These are phyloP conservation scores for Cyberlindnera misumaiensis DNA, from an alignment of 805 yeast species.

Conservation along the genomic window DNA sequence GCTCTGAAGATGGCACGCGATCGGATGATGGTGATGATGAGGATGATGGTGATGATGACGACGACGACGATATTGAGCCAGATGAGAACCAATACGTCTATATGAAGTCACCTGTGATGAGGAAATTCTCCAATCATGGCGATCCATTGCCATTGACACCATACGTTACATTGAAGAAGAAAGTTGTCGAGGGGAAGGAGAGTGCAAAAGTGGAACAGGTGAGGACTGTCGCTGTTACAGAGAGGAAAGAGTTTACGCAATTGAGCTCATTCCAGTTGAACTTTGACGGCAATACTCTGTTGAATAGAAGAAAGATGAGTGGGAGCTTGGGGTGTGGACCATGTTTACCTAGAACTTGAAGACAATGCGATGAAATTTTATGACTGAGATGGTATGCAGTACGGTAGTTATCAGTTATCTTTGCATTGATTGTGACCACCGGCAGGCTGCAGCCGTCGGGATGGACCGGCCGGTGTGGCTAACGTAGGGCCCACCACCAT, in stretches of 20 bases:
- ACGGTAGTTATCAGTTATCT: no score
- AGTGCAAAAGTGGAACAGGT: not conserved
- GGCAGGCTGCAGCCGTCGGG: no score
- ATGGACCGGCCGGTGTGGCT: no score
- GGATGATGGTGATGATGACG: slow-evolving; percentile 5
- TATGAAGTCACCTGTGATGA: slow-evolving; percentile 15
- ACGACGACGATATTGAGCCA: slow-evolving; percentile 5
- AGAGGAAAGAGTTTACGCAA: slow-evolving; percentile 9
- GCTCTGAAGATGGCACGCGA: slow-evolving; percentile 8
- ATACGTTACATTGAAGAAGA: slow-evolving; percentile 7
- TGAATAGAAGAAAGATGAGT: slow-evolving; percentile 22
- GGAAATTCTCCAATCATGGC: slow-evolving; percentile 12
- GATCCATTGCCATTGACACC: slow-evolving; percentile 16
- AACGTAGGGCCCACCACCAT: no score
- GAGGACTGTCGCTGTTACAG: not conserved
- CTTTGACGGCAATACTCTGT: slow-evolving; percentile 22
- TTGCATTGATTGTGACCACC: no score
- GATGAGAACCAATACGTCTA: slow-evolving; percentile 6
- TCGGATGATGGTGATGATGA: slow-evolving; percentile 6
- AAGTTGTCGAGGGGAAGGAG: not conserved
- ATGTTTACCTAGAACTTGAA: not conserved
- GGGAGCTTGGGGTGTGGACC: slow-evolving; percentile 15
- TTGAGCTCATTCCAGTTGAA: slow-evolving; percentile 19
- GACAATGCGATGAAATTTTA: no score
- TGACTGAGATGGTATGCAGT: no score